Base-by-base conservation (phyloP, 2,329 filamentous ascomycete species). In the Beauveria bassiana region DNA sequence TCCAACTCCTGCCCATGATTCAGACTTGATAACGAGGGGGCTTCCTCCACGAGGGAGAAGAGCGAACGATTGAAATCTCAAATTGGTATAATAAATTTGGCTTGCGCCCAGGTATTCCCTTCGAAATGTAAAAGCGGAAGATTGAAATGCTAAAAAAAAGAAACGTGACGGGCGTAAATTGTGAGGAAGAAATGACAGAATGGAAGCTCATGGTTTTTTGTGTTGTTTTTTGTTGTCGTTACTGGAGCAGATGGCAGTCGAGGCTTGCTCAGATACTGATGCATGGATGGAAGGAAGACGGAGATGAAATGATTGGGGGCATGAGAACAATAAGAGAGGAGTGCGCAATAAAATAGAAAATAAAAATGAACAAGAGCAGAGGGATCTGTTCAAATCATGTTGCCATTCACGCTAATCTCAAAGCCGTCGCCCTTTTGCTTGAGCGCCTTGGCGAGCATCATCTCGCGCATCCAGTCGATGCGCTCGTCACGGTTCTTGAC, bases 401-500 rank as follows among this genome's bases (percentile, higher is more conserved):
- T 88, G 50, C 90, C 90, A 70, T 93, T 93, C 65, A 93, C 85
- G 70, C 86, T 89, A 68, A 95, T 85, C 75, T 93, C 89, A 68
- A 89, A 93, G 20, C 91, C 91, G 68, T 91, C 87, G 52, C 85
- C 86, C 81, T 93, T 95, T 75, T 91, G 88, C 79, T 87, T 90
- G 71, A 91, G 78, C 20, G 91, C 91, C 78, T 95, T 95, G 59
- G 91, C 91, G 51, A 96, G 84, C 91, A 96, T 96, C 64, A 96
- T 78, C 81, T 96, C 91, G 60, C 91, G 82, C 91, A 96, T 96
- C 95, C 95, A 99, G 73, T 97, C 93, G 69, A 98, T 97, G 64
- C 93, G 84, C 72, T 97, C 90, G 70, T 97, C 91, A 16, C 92
- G 84, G 68, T 81, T 86, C 76, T 88, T 89, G 67, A 97, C 93